phyloP scores from a whole-genome alignment of 163 green algal species.

The Prototheca wickerhamii region DNA sequence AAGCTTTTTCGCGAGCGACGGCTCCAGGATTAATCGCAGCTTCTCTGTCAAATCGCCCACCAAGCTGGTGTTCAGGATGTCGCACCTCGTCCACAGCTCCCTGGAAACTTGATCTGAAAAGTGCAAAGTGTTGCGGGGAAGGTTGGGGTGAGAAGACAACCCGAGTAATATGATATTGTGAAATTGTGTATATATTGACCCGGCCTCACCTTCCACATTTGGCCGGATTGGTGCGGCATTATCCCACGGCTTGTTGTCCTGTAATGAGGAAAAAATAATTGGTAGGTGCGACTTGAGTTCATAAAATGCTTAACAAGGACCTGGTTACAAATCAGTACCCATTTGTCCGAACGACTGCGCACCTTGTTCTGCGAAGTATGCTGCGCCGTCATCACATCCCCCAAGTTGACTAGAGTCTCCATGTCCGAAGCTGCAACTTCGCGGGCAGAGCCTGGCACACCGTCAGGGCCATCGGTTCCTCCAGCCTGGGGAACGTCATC shows the following conservation, averaged over 20 bases:
- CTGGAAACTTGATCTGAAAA: too few relatives aligned
- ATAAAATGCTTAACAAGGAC: too few relatives aligned
- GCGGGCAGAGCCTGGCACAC: background rate
- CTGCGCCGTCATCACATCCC: too few relatives aligned
- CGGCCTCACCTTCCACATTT: background rate
- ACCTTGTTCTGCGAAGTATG: too few relatives aligned
- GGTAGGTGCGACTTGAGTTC: too few relatives aligned
- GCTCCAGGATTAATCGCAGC: constrained; percentile 92
- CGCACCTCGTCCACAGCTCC: background rate
- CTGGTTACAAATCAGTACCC: too few relatives aligned
- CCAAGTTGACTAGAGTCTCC: background rate
- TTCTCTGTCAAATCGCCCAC: constrained; percentile 89
- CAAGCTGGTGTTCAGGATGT: constrained; percentile 14
- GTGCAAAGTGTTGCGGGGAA: too few relatives aligned
- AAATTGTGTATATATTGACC: background rate
- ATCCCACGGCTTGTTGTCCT: background rate
- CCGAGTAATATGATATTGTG: background rate
- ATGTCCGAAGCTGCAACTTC: background rate
- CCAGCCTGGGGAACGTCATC: background rate
- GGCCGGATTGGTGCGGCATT: background rate
- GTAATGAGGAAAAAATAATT: too few relatives aligned
- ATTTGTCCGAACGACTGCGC: too few relatives aligned
- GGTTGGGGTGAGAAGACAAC: too few relatives aligned
- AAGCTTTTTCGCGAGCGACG: constrained; percentile 78
- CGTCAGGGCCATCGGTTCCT: background rate